Evolutionary conservation across 257 asterid species (phyloP).

Genomic region (Solanum sparsipilum): DNA sequence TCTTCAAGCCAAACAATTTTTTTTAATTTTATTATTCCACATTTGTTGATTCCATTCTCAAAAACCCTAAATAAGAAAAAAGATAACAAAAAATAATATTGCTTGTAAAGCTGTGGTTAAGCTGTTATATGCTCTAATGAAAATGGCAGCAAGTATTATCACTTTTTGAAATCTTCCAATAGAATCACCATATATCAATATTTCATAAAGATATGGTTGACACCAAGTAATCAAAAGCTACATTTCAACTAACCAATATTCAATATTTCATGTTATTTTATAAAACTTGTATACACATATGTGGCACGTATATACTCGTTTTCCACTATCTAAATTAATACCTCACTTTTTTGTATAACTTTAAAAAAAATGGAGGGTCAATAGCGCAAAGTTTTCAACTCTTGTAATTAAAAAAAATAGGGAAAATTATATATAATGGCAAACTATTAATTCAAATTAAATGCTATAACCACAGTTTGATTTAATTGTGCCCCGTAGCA

Average conservation of each 20-base stretch:
- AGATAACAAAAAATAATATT: neutral
- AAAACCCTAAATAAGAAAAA: neutral
- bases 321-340: neutral
- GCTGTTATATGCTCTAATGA: constrained; percentile 7
- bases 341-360: neutral
- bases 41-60: neutral
- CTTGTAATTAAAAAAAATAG: neutral
- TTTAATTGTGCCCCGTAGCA: too few species aligned
- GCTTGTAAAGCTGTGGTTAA: constrained; percentile 13
- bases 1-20: constrained; percentile 3
- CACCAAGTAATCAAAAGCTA: neutral
- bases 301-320: neutral
- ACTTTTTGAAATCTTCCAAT: constrained; percentile 1
- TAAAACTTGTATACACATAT: neutral
- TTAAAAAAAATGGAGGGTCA: neutral
- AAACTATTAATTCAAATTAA: too few species aligned
- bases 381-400: neutral
- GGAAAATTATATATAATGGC: too few species aligned
- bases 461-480: too few species aligned
- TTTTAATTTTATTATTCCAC: neutral
- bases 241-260: neutral
- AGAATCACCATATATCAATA: neutral
- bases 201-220: neutral
- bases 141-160: neutral
- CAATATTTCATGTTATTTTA: neutral